phyloP scores from a whole-genome alignment of 2,329 filamentous ascomycete species.

The Diplodia corticola region DNA sequence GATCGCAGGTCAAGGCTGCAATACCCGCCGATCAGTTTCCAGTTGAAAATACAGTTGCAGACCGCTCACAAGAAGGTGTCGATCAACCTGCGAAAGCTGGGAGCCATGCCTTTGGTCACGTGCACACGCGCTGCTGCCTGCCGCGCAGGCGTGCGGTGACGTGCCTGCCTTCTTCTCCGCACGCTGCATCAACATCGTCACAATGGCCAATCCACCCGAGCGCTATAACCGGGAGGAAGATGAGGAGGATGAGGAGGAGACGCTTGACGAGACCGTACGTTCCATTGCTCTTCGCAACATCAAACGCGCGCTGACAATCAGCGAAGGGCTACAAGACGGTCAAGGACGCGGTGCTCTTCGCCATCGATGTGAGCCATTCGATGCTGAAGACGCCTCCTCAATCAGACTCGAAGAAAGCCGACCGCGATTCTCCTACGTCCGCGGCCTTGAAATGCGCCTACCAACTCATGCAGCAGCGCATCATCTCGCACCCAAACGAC shows the following conservation, averaged over 20 bases:
- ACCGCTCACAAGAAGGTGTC: neutral
- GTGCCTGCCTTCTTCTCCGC: neutral
- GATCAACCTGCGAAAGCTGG: neutral
- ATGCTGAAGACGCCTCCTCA: constrained; percentile 73
- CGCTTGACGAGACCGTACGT: constrained; percentile 21
- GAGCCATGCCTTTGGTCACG: neutral
- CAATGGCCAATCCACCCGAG: constrained; percentile 14
- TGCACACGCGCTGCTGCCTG: constrained; percentile 14
- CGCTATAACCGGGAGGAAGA: constrained; percentile 17
- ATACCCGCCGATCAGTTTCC: neutral
- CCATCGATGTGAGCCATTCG: constrained; percentile 83
- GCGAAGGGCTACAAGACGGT: constrained; percentile 81
- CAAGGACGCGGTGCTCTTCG: constrained; percentile 98
- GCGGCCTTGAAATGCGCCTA: constrained; percentile 94
- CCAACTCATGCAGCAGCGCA: constrained; percentile 94
- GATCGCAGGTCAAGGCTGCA: neutral
- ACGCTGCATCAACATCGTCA: neutral
- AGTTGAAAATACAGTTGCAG: neutral
- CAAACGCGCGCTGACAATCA: neutral
- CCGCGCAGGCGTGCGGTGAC: neutral
- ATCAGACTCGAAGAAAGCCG: constrained; percentile 67
- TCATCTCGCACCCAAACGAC: constrained; percentile 93
- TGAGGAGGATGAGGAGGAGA: constrained; percentile 21
- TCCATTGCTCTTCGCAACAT: neutral
- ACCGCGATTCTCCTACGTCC: constrained; percentile 73